phyloP scores from a whole-genome alignment of 2,329 filamentous ascomycete genomes.

The Thielaviopsis euricoi region DNA sequence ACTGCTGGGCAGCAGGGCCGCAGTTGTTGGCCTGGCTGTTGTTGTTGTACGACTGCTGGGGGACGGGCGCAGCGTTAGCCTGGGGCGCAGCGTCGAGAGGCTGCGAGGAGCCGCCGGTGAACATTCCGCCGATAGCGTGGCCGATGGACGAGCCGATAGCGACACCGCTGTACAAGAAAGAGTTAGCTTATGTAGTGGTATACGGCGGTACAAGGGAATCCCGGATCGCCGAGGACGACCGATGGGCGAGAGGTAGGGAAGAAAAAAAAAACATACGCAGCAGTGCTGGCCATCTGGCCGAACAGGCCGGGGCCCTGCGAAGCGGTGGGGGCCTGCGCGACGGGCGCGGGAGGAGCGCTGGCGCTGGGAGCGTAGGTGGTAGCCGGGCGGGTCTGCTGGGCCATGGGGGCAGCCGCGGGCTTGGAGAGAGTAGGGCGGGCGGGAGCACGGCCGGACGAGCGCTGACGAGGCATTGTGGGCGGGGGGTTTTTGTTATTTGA shows the following conservation, averaged over 20 bases:
- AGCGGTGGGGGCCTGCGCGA: slow-evolving; percentile 28
- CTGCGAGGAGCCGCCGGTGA: slow-evolving; percentile 55
- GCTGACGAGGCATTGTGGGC: slow-evolving; percentile 59
- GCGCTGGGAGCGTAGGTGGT: slow-evolving; percentile 41
- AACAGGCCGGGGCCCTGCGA: slow-evolving; percentile 70
- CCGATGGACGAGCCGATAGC: slow-evolving; percentile 91
- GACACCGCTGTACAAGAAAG: slow-evolving; percentile 53
- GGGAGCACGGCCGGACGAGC: slow-evolving; percentile 46
- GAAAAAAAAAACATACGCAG: slow-evolving; percentile 59
- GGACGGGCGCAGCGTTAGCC: slow-evolving; percentile 24
- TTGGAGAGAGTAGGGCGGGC: slow-evolving; percentile 43
- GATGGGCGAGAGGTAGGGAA: not conserved
- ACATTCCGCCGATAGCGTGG: slow-evolving; percentile 82
- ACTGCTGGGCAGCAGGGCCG: slow-evolving; percentile 61
- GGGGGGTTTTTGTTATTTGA: not conserved
- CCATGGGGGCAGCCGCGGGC: slow-evolving; percentile 36
- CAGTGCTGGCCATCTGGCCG: slow-evolving; percentile 93
- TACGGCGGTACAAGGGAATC: not conserved
- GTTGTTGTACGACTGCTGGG: slow-evolving; percentile 35
- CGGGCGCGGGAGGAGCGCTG: slow-evolving; percentile 27
- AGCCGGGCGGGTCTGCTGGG: slow-evolving; percentile 52
- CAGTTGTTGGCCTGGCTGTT: slow-evolving; percentile 37
- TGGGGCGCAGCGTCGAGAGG: slow-evolving; percentile 32
- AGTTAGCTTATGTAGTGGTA: not conserved
- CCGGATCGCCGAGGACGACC: no score